Conservation (phyloP, 108 stramenopile genomes). For the Nitzschia sp. region DNA sequence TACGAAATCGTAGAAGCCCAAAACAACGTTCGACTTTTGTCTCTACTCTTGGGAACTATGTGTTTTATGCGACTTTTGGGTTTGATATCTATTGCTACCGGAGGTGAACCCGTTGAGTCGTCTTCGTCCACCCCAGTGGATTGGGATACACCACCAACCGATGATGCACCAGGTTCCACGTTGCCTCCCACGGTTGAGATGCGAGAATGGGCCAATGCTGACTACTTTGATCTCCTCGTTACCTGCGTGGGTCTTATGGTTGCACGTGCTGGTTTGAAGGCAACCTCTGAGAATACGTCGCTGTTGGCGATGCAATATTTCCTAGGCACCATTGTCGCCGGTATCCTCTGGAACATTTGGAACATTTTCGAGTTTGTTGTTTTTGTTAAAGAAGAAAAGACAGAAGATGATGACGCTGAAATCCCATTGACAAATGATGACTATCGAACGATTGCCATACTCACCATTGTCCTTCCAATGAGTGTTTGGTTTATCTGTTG, state of each 20-base stretch:
- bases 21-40: conserved; percentile 77
- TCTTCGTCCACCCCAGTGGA: conserved; percentile 9
- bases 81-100: conserved; percentile 60
- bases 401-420: conserved; percentile 6
- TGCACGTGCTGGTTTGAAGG: conserved; percentile 56
- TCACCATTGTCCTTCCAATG: conserved; percentile 63
- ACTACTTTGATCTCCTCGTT: conserved; percentile 65
- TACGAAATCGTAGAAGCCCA: conserved; percentile 75
- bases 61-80: conserved; percentile 68
- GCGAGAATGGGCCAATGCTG: conserved; percentile 56
- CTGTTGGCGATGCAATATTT: conserved; percentile 58
- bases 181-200: conserved; percentile 13
- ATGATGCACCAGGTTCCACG: conserved; percentile 11
- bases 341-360: conserved; percentile 54
- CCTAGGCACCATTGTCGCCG: conserved; percentile 49
- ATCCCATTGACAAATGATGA: conserved; percentile 32
- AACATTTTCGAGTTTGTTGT: conserved; percentile 20
- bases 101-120: conserved; percentile 50
- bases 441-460: conserved; percentile 49
- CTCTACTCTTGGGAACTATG: conserved; percentile 73
- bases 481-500: conserved; percentile 75
- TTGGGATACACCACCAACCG: neutral
- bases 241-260: conserved; percentile 70
- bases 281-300: conserved; percentile 69
- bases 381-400: conserved; percentile 23